phyloP scores from a whole-genome alignment of 2,329 filamentous ascomycete genomes.

The Microdochium bolleyi region DNA sequence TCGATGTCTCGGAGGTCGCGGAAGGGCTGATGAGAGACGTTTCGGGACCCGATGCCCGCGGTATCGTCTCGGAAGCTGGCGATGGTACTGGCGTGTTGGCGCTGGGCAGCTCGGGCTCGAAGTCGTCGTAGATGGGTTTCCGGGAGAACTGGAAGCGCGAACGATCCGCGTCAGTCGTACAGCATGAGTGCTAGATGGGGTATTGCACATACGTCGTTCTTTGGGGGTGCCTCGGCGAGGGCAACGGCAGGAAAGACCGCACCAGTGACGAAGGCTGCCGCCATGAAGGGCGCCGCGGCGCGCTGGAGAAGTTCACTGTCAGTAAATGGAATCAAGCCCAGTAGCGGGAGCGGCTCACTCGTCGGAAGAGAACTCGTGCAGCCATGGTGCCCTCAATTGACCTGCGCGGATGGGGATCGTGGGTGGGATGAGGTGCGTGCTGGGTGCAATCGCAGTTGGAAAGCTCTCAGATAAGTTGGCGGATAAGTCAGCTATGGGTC shows the following conservation, averaged over 20 bases:
- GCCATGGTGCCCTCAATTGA: conserved; percentile 50
- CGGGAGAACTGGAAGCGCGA: conserved; percentile 26
- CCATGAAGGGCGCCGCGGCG: conserved; percentile 46
- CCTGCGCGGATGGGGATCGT: conserved; percentile 1
- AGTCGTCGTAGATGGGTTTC: conserved; percentile 78
- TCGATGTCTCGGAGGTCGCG: conserved; percentile 10
- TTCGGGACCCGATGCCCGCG: conserved; percentile 22
- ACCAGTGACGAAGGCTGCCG: conserved; percentile 28
- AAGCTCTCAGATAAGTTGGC: neutral
- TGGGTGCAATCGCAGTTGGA: conserved; percentile 4
- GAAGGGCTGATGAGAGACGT: conserved; percentile 12
- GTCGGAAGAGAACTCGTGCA: conserved; percentile 50
- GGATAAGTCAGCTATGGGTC: neutral
- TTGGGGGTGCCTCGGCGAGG: conserved; percentile 36
- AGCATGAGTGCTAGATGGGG: neutral
- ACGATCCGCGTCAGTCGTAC: neutral
- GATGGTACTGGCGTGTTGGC: conserved; percentile 15
- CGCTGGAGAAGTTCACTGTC: conserved; percentile 25
- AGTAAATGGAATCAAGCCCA: conserved; percentile 10
- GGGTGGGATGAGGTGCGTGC: conserved; percentile 3
- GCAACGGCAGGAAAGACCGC: conserved; percentile 25
- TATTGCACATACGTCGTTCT: conserved; percentile 12
- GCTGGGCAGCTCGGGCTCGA: conserved; percentile 34
- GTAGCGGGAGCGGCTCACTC: conserved; percentile 28
- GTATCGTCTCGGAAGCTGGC: conserved; percentile 22